Evolutionary conservation across 2,329 filamentous ascomycete species (phyloP), one percentile per base, ranked within the genome.

Genomic region (Fusarium sp.): DNA sequence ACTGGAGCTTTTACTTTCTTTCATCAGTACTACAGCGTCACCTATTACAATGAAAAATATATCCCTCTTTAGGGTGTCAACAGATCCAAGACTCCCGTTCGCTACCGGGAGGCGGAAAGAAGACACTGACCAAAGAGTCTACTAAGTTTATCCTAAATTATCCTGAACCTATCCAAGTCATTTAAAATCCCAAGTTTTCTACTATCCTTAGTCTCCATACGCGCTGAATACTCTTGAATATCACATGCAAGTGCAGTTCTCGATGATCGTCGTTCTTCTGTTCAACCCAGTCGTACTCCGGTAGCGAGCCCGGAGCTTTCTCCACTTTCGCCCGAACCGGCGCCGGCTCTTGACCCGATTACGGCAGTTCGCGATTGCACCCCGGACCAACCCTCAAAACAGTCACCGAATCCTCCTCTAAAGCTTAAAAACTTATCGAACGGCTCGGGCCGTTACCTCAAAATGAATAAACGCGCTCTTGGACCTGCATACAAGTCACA

Each of bases 361-460:
- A 52, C 57, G 62, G 70, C 68, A 72, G 70, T 66, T 72, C 49
- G 39, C 20, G 35, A 57, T 54, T n/a, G 1, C 38, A 53, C 25
- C 44, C 61, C 27, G 65, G 20, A 54, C 33, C 53, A 49, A 36
- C 15, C n/a, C 68, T 25, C 33, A 63, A 73, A 67, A 47, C 25
- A 36, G 66, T 17, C 33, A 71, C 70, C 70, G 70, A 73, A 38
- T 14, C 45, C 27, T 6, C 44, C 10, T n/a, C 11, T 25, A 25
- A 50, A 49, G 45, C 22, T 41, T 44, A 50, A 50, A 36, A 33
- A 39, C 33, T 20, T 46, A 47, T n/a, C 36, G 25, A 42, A 57
- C 65, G 70, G 70, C 42, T 71, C 70, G 70, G 70, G 27, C 70
- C 70, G 70, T 57, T 73, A 7, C 27, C 70, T 65, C 38, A 42